Base-by-base conservation (phyloP, 805 yeast species). In the Saturnispora quitensis region DNA sequence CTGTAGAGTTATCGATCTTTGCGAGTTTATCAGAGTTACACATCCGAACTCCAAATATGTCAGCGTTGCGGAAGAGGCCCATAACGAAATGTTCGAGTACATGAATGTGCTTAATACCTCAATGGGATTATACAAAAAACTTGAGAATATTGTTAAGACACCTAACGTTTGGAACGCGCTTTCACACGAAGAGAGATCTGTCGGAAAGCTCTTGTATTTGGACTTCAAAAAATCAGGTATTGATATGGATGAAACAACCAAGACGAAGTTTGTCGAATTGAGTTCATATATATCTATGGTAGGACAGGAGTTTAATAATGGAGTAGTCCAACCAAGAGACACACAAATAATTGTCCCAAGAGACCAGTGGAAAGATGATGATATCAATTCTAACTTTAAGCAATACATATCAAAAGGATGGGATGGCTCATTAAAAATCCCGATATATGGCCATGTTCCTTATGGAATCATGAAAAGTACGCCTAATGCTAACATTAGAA, bases 201-300 rank as follows among this genome's bases (percentile, higher is more conserved):
- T 90, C 2, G 99, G 96, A 0, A 75, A 79, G 49, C 77, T 90
- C 46, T 72, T 93, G 25, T 72, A 84, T 55, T 80, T 85, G 43
- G 99, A 93, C 66, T 93, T 93, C 62, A 86, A 86, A 58, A 82
- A 89, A 57, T 87, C 96, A 0, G 99, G 98, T 0, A 86, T 90
- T 33, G 84, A 83, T 60, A 82, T 89, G 83, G 82, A 79, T 57
- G 78, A 74, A 22, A 68, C 72, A 24, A 76, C 84, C 1, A 73
- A 91, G 53, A 73, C 77, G 13, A 76, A 79, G 55, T 93, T 91
- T 64, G 88, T 93, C 33, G 75, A 78, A 20, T 68, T 89, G 40
- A 86, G 96, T 2, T 93, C 86, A 56, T 78, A 82, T 54, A 89
- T 93, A 22, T 85, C 96, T 1, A 68, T 84, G 7, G 69, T 81